Base-by-base conservation (phyloP, 2,329 filamentous ascomycete species). In the Neophaeococcomyces mojaviensis region DNA sequence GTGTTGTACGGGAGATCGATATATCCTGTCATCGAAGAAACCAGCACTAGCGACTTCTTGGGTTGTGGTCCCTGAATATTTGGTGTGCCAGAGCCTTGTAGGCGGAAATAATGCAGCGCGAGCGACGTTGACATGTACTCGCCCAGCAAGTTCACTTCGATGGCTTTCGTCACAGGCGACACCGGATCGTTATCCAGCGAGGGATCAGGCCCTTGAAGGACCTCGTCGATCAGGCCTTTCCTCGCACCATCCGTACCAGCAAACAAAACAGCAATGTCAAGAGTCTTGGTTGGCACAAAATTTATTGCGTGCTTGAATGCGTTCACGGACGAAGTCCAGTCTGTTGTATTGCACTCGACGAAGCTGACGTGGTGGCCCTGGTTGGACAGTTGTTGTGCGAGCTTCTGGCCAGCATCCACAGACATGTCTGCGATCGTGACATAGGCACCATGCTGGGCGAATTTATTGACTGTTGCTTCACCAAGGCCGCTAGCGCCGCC, bases 381-480 rank as follows among this genome's bases (percentile, higher is more conserved):
- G n/a, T 18, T 19, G 10, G 34, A 7, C 24, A 49, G 32, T 6
- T 31, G 35, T 12, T 10, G 8, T 8, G 32, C 47, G 3, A 35
- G 12, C 2, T 7, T 8, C 15, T 15, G 18, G n/a, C 48, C 48
- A 12, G 22, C 33, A 8, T 34, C n/a, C 19, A 24, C 18, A 7
- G 41, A 15, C 15, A 52, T 12, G 16, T 55, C 53, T 28, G 59
- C 65, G 49, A 70, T 64, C 1, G 67, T 70, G 3, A 70, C 65
- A 46, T 61, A 69, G 3, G 66, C 65, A 6, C 66, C 66, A 7
- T 62, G 59, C 3, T 51, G 56, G 7, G 58, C 60, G 44, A 68
- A 70, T 6, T 61, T 61, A 3, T 61, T 51, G 0, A 63, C 61
- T 18, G 61, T 67, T 1, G 56, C 57, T 48, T 68, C 62, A 8